Conservation (phyloP, 345 rosid species). For the Cardamine chenopodiifolia region DNA sequence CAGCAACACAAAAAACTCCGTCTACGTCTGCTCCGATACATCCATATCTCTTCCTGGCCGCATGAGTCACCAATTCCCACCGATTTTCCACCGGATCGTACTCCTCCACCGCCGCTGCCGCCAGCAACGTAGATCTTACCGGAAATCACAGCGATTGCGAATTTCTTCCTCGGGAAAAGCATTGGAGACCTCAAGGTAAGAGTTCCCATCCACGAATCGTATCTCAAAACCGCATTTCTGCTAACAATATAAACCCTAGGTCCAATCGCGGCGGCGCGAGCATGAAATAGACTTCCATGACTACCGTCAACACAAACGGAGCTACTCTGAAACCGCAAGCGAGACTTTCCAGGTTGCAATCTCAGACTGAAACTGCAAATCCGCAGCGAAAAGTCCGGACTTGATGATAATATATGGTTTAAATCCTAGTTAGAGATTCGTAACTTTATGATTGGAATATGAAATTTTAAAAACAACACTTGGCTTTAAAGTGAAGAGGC, state of each 20-base stretch:
- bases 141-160: constrained; percentile 66
- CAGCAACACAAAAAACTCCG: constrained; percentile 71
- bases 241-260: constrained; percentile 64
- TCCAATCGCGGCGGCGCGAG: constrained; percentile 68
- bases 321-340: constrained; percentile 33
- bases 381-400: constrained; percentile 56
- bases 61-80: constrained; percentile 66
- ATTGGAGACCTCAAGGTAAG: constrained; percentile 55
- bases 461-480: neutral
- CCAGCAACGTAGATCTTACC: constrained; percentile 81
- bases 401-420: too few species aligned
- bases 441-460: neutral
- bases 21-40: constrained; percentile 80
- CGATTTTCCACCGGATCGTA: constrained; percentile 68
- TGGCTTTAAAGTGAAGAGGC: neutral
- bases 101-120: constrained; percentile 83
- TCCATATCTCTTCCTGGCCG: constrained; percentile 70
- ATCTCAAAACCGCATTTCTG: constrained; percentile 54
- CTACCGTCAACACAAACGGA: constrained; percentile 31
- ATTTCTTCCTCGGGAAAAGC: constrained; percentile 64
- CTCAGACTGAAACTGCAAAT: constrained; percentile 42
- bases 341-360: constrained; percentile 46
- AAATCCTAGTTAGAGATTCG: too few species aligned
- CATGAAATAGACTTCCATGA: constrained; percentile 48
- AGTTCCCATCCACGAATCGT: constrained; percentile 63